A percentile compares a stretch with the other conserved stretches of the same genome.
These are phyloP conservation scores for Gyromitra esculenta DNA, from an alignment of 2,329 filamentous ascomycete genomes.

Conservation along the genomic window DNA sequence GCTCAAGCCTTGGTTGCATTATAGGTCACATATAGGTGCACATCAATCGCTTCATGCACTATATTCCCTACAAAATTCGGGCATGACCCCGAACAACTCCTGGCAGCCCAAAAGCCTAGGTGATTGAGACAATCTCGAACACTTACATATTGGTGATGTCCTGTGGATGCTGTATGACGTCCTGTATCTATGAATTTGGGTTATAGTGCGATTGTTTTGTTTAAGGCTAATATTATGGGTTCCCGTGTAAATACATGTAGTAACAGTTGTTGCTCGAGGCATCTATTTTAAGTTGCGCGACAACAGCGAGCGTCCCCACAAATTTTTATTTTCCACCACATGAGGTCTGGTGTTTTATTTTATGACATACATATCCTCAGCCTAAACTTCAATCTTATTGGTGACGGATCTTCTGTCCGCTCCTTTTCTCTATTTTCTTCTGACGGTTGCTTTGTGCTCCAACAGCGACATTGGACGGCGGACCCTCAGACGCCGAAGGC, in stretches of 20 bases:
- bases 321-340: slow-evolving; percentile 5
- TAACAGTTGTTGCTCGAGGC: no score
- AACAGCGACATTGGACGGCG: slow-evolving; percentile 61
- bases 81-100: no score
- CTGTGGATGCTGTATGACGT: neutral
- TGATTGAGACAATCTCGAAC: neutral
- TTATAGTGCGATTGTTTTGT: no score
- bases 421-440: slow-evolving; percentile 66
- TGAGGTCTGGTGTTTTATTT: neutral
- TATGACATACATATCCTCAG: neutral
- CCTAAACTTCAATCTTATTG: slow-evolving; percentile 10
- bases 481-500: slow-evolving; percentile 59
- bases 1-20: no score
- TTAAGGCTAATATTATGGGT: no score
- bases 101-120: neutral
- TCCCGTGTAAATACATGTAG: no score
- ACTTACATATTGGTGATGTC: neutral
- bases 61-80: no score
- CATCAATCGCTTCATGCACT: no score
- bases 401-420: slow-evolving; percentile 59
- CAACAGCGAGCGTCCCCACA: neutral
- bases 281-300: neutral
- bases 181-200: neutral
- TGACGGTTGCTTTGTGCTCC: slow-evolving; percentile 64
- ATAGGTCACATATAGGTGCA: no score